Conservation (phyloP, 176 grass and related monocot genomes). For the Coix lacrymajobi region DNA sequence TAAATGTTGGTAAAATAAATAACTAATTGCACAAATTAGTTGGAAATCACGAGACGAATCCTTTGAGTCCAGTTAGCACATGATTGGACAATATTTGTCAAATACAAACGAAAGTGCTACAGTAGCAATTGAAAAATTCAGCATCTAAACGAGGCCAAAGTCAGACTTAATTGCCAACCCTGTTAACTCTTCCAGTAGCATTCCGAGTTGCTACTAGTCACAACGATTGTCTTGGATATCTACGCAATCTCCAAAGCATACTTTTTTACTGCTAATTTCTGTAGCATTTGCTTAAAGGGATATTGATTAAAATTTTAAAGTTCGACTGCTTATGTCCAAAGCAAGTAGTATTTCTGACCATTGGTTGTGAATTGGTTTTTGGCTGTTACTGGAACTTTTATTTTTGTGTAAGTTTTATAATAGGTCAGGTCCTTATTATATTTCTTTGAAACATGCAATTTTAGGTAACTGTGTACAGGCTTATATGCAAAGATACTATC, state of each 20-base stretch:
- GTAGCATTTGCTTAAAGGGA: not conserved
- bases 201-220: not conserved
- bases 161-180: not conserved
- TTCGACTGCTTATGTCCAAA: not conserved
- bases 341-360: not conserved
- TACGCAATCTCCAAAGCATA: not conserved
- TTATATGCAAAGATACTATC: conserved; percentile 98
- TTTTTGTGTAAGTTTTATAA: not conserved
- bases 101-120: no score
- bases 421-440: conserved; percentile 19
- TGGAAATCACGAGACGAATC: no score
- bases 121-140: no score
- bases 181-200: not conserved
- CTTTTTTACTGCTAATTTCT: not conserved
- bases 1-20: no score
- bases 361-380: not conserved
- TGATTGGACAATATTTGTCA: no score
- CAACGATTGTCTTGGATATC: not conserved
- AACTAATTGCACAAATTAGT: no score
- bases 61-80: no score
- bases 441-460: conserved; percentile 33
- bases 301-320: not conserved
- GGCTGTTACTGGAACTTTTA: not conserved
- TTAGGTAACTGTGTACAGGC: conserved; percentile 96
- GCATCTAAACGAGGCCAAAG: no score